phyloP scores from a whole-genome alignment of 192 early-diverging fungal genomes.

The Coemansia sp. region DNA sequence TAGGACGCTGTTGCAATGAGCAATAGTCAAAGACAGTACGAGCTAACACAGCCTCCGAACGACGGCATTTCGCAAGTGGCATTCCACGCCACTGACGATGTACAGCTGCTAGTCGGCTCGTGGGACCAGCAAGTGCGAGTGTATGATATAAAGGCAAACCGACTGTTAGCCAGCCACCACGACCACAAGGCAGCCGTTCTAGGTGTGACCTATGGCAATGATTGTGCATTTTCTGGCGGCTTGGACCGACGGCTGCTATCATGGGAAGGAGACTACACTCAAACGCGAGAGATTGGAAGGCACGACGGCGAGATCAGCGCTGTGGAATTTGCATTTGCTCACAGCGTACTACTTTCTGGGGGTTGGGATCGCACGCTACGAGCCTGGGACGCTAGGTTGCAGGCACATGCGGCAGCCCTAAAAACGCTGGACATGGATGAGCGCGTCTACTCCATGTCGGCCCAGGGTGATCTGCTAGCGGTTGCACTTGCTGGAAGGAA shows the following conservation, averaged over 20 bases:
- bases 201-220: constrained; percentile 70
- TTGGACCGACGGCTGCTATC: constrained; percentile 68
- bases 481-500: constrained; percentile 81
- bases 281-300: constrained; percentile 64
- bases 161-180: constrained; percentile 58
- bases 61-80: constrained; percentile 82
- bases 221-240: constrained; percentile 72
- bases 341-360: constrained; percentile 74
- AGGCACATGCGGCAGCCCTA: constrained; percentile 39
- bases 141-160: constrained; percentile 75
- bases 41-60: constrained; percentile 77
- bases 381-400: constrained; percentile 53
- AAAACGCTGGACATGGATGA: constrained; percentile 39
- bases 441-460: constrained; percentile 87
- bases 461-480: constrained; percentile 68
- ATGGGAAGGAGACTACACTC: constrained; percentile 68
- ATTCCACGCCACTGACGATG: constrained; percentile 70
- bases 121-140: constrained; percentile 92
- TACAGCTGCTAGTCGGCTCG: constrained; percentile 74
- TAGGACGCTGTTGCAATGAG: constrained; percentile 23
- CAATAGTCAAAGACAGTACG: constrained; percentile 57
- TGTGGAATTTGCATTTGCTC: constrained; percentile 61
- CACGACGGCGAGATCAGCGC: constrained; percentile 81
- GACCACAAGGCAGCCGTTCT: constrained; percentile 74
- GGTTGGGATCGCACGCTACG: constrained; percentile 91